These are phyloP conservation scores for Olyra latifolia DNA, from an alignment of 176 grass and related monocot species.

Conservation along the genomic window DNA sequence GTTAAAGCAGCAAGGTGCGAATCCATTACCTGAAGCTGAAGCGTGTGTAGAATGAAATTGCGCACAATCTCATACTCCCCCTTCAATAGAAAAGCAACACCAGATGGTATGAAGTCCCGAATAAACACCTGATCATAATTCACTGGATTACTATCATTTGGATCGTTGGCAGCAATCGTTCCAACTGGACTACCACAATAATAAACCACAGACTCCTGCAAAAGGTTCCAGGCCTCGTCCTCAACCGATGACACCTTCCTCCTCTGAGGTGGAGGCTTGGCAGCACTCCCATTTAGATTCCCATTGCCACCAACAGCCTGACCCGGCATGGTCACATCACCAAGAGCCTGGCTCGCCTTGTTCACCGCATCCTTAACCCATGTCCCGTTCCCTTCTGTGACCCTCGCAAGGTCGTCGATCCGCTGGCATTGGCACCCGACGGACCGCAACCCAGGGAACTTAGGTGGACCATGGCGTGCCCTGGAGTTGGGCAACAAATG, in stretches of 20 bases:
- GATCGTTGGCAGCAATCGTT: slow-evolving; percentile 87
- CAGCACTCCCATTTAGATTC: slow-evolving; percentile 25
- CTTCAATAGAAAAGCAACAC: slow-evolving; percentile 84
- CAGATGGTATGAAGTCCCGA: slow-evolving; percentile 87
- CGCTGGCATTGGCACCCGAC: slow-evolving; percentile 53
- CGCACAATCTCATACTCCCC: slow-evolving; percentile 88
- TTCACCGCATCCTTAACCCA: slow-evolving; percentile 49
- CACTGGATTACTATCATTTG: slow-evolving; percentile 65
- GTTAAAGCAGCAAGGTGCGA: background rate
- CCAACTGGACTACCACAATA: slow-evolving; percentile 83
- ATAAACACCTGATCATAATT: slow-evolving; percentile 96
- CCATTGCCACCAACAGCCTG: slow-evolving; percentile 43
- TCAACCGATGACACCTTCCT: slow-evolving; percentile 47
- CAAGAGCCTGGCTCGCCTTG: slow-evolving; percentile 50
- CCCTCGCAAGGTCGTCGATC: slow-evolving; percentile 34
- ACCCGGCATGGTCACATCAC: slow-evolving; percentile 35
- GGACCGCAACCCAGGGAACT: background rate
- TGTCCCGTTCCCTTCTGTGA: slow-evolving; percentile 44
- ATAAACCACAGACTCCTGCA: slow-evolving; percentile 73
- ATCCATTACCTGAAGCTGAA: slow-evolving; percentile 78
- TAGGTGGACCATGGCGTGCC: slow-evolving; percentile 24
- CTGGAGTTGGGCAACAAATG: slow-evolving; percentile 10
- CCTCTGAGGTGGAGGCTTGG: slow-evolving; percentile 34
- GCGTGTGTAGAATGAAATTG: slow-evolving; percentile 88
- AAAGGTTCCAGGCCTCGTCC: slow-evolving; percentile 76